phyloP scores from a whole-genome alignment of 1,139 yeast species.

The Entelexis sorbosivorans region DNA sequence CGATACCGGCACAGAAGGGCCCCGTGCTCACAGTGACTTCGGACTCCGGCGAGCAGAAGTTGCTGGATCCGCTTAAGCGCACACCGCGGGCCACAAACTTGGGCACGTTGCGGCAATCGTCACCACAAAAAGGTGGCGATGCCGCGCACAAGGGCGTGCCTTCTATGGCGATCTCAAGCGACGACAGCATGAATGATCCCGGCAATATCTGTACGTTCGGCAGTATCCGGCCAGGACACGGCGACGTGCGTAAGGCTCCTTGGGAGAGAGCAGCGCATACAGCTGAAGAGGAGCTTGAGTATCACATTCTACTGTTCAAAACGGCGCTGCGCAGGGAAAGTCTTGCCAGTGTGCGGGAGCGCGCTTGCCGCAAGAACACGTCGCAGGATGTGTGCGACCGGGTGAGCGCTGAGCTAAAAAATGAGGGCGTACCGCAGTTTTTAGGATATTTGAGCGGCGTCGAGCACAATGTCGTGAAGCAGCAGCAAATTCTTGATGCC shows the following conservation, averaged over 20 bases:
- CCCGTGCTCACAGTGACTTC: constrained; percentile 4
- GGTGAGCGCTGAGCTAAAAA: constrained; percentile 9
- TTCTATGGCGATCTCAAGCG: background rate
- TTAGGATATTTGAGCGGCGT: constrained; percentile 20
- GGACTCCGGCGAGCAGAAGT: constrained; percentile 1
- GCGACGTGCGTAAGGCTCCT: constrained; percentile 14
- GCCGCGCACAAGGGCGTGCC: background rate
- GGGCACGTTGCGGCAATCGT: background rate
- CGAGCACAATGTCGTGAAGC: constrained; percentile 24
- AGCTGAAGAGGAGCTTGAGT: constrained; percentile 13
- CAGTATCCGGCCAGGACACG: constrained; percentile 7
- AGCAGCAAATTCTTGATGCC: constrained; percentile 31
- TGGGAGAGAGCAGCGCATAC: constrained; percentile 10
- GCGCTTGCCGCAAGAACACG: background rate
- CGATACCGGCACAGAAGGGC: background rate
- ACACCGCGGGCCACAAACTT: background rate
- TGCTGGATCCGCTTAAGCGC: constrained; percentile 3
- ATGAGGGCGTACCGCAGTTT: constrained; percentile 18
- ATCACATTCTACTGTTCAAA: constrained; percentile 8
- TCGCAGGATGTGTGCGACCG: constrained; percentile 5
- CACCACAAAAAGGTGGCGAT: background rate
- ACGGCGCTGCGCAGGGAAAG: constrained; percentile 13
- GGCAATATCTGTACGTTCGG: constrained; percentile 8
- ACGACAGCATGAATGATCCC: background rate
- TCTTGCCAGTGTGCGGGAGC: background rate